These are phyloP conservation scores for Exophiala lecanii-corni DNA, from an alignment of 2,329 filamentous ascomycete genomes.

Conservation along the genomic window DNA sequence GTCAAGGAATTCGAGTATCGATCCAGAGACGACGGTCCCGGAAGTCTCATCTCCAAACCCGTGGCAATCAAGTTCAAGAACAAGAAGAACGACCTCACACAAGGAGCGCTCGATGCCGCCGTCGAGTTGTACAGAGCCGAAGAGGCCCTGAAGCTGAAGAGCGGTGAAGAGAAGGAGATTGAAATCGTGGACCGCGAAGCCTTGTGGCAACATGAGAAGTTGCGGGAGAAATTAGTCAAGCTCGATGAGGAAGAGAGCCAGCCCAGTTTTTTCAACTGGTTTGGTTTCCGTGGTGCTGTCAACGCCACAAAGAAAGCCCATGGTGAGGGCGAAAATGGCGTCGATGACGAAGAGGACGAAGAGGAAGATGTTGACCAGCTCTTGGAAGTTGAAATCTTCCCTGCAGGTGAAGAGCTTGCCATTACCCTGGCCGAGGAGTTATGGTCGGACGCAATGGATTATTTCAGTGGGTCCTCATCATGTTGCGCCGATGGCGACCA, in stretches of 20 bases:
- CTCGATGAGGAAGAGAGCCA: constrained; percentile 34
- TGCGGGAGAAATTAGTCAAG: constrained; percentile 32
- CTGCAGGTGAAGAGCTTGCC: constrained; percentile 78
- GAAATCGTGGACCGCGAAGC: constrained; percentile 25
- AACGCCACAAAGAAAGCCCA: constrained; percentile 66
- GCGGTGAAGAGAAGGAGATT: constrained; percentile 15
- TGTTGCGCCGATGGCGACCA: background rate
- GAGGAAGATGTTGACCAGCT: constrained; percentile 55
- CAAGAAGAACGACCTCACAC: constrained; percentile 74
- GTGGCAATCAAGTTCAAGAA: constrained; percentile 85
- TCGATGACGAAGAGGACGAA: constrained; percentile 52
- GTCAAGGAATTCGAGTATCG: constrained; percentile 88
- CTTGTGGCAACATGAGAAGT: constrained; percentile 28
- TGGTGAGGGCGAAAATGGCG: constrained; percentile 57
- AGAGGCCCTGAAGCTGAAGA: constrained; percentile 32
- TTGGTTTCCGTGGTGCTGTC: constrained; percentile 69
- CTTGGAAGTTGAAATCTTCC: constrained; percentile 76
- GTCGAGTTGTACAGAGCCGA: constrained; percentile 64
- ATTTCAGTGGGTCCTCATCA: constrained; percentile 15
- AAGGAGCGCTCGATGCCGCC: constrained; percentile 71
- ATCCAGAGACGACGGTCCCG: constrained; percentile 54
- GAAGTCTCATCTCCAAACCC: constrained; percentile 79
- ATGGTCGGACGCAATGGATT: constrained; percentile 26
- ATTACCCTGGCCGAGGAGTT: constrained; percentile 79
- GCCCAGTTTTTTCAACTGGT: constrained; percentile 82